Evolutionary conservation across 768 basidiomycete genomes (phyloP).

Genomic region (Amanita subjunquillea): DNA sequence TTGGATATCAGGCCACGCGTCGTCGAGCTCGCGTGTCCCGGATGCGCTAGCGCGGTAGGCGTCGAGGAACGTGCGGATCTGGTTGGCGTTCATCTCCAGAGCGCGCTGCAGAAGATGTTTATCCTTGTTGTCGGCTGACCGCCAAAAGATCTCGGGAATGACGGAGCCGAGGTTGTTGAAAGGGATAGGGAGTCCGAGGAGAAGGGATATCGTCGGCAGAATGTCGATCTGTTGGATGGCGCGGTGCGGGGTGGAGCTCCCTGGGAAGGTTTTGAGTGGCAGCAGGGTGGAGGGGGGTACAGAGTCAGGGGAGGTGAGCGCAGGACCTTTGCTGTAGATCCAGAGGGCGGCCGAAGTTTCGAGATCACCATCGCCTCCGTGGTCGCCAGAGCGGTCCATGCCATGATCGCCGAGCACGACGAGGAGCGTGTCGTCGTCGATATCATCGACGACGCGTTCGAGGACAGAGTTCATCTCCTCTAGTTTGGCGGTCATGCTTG

Average conservation of each 20-base stretch:
- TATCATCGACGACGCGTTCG: constrained; percentile 50
- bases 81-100: constrained; percentile 58
- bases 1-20: constrained; percentile 45
- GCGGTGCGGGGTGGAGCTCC: constrained; percentile 41
- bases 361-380: constrained; percentile 81
- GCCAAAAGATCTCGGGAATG: constrained; percentile 86
- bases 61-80: constrained; percentile 68
- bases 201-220: constrained; percentile 76
- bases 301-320: constrained; percentile 27
- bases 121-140: constrained; percentile 22
- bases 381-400: constrained; percentile 92
- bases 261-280: constrained; percentile 51
- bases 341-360: constrained; percentile 85
- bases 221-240: constrained; percentile 89
- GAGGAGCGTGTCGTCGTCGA: constrained; percentile 85
- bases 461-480: constrained; percentile 82
- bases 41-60: constrained; percentile 64
- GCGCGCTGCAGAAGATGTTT: constrained; percentile 36
- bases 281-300: constrained; percentile 39
- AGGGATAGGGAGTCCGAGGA: constrained; percentile 89
- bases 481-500: constrained; percentile 78
- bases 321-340: constrained; percentile 78
- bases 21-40: constrained; percentile 67
- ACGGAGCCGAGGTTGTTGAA: constrained; percentile 90
- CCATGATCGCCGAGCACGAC: constrained; percentile 95